Base-by-base conservation (phyloP, 2,329 filamentous ascomycete species). In the Cyphellophora europaea region DNA sequence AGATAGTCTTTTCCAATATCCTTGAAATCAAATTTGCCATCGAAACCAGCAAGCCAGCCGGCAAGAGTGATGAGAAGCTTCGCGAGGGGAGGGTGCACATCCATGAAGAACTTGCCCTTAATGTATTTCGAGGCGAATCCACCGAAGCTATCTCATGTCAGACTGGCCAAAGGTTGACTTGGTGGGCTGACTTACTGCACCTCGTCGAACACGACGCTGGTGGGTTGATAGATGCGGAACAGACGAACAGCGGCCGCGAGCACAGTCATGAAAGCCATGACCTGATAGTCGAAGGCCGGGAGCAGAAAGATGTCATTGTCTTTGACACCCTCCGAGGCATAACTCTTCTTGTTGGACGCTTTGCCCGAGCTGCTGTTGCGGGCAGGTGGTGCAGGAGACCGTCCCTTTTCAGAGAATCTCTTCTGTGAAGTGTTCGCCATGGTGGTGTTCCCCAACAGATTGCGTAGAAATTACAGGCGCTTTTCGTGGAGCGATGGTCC, bases 51-150 rank as follows among this genome's bases (percentile, higher is more conserved):
- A 45, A 95, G 63, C 79, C 83, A 98, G 50, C 89, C 91, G 45
- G 88, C 87, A 41, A 98, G 75, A 34, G 91, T 93, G 53, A 98
- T 89, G 49, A 98, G 78, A 57, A 98, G 77, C 69, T 98, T 98
- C 48, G 91, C 91, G 41, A 98, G 72, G 30, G 91, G 91, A 19
- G 91, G 91, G 58, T 98, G 91, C n/a, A 98, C 91, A 58, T 98
- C 91, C 91, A 98, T 98, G 63, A 98, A 98, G 74, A 98, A 98
- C 58, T 74, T 82, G 54, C 91, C 91, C 71, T 98, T 96, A 72
- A 98, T 96, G 62, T 98, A 98, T 63, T 98, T 98, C 51, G 83
- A 86, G 47, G 91, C 91, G 58, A 98, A 98, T 32, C 91, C 91
- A 59, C 91, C 91, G 60, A 98, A 98, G 65, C 87, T 94, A 44